Evolutionary conservation across 2,329 filamentous ascomycete species (phyloP), one percentile per base, ranked within the genome.

Genomic region (Ophiostoma sp.): DNA sequence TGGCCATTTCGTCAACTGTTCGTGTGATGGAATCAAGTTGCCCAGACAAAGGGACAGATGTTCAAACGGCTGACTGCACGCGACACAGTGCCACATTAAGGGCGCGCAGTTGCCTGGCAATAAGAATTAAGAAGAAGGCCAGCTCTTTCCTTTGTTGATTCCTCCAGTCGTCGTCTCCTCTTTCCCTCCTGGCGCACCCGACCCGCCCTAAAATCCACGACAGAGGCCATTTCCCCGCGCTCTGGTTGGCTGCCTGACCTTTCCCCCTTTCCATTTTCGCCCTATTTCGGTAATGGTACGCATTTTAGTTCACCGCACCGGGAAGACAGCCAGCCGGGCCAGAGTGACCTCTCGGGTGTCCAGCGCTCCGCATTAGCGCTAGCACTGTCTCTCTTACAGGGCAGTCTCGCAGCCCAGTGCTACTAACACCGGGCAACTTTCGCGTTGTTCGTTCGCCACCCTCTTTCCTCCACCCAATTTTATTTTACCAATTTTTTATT

Each of bases 201-300:
- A 64, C 36, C 9, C 59, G 61, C 33, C 61, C 61, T 42, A 42
- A 64, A 42, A 39, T 42, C n/a, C 11, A 42, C n/a, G 36, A 7
- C 33, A 45, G 36, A 66, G 42, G 42, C 64, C 15, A 31, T 50
- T 64, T 71, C 45, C 45, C 57, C 48, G 42, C 42, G 57, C 42
- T 52, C 70, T 72, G 59, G 61, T 72, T 72, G 59, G 59, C 61
- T 22, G 70, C 59, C 45, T 72, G 70, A 22, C 50, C 61, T 17
- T 22, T 28, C 7, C 36, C n/a, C n/a, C 61, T 17, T 55, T 57
- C 17, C 28, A 6, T 25, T 22, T 64, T 42, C 19, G 33, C 61
- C 61, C 45, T 61, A 31, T 50, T 72, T 69, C 69, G 70, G 70
- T 36, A 64, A 25, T 59, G 55, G 15, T 59, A 17, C 9, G 45